Base-by-base conservation (phyloP, 2,329 filamentous ascomycete species). In the Xylariaceae sp. region DNA sequence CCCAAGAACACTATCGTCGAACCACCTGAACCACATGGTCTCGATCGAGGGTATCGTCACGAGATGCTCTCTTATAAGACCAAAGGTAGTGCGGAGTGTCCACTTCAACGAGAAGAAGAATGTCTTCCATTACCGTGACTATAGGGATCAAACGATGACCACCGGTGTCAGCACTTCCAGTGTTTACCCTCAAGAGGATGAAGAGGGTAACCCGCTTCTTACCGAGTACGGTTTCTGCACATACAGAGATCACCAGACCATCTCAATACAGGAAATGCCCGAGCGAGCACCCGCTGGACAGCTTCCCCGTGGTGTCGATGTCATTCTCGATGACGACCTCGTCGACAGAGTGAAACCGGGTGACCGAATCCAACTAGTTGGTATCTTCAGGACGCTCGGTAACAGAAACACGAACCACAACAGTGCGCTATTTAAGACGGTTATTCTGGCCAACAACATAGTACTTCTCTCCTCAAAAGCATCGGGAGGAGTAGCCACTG, bases 231-330 rank as follows among this genome's bases (percentile, higher is more conserved):
- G 94, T 23, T 93, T 95, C 77, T 95, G 88, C 73, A 94, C 89
- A 54, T 99, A 97, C 76, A 84, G 93, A 71, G 94, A 99, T 73
- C 94, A 99, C 72, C 94, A 99, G 74, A 96, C 90, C 13, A 91
- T 99, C 61, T 97, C 93, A 0, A 97, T 99, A 66, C 94, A 99
- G 76, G 94, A 99, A 78, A 99, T 99, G 94, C 94, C 94, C 0
- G 94, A 99, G 75, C 83, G 93, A 67, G 94, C 94, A 1, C 94
- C 94, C 56, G 93, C 94, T 60, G 94, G 94, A 56, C 94, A 97
- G 78, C 82, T 99, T 64, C 94, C 94, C 61, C 88, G 94, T 56
- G 92, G 93, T 58, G 94, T 99, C 15, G 94, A 99, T 75, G 92
- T 97, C 11, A 92, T 99, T 67, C 79, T 99, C 65, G 94, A 99